Conservation (phyloP, 257 asterid genomes). For the Solanum clarkiae region DNA sequence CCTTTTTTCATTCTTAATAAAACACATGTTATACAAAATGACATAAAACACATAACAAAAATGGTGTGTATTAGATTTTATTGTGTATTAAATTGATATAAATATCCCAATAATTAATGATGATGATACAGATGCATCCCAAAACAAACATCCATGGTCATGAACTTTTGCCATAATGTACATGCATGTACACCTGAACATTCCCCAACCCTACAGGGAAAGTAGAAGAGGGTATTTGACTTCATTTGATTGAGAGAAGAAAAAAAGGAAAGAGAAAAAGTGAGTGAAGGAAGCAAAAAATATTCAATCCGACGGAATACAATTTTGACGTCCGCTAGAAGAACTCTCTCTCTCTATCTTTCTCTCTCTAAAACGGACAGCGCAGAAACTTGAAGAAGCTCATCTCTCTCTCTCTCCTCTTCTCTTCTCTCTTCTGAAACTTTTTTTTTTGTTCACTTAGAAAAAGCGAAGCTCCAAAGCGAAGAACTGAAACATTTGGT, state of each 20-base stretch:
- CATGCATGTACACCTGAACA: background rate
- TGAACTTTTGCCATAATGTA: background rate
- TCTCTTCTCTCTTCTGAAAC: background rate
- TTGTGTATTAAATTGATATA: too few relatives aligned
- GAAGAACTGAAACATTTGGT: background rate
- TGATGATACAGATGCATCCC: background rate
- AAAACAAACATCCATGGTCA: background rate
- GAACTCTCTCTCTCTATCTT: constrained; percentile 19
- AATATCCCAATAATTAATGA: too few relatives aligned
- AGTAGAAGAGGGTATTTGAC: constrained; percentile 29
- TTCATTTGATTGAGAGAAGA: constrained; percentile 4
- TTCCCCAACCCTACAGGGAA: background rate
- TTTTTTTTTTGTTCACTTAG: background rate
- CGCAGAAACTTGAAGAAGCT: constrained; percentile 4
- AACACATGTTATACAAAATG: too few relatives aligned
- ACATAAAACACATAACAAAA: too few relatives aligned
- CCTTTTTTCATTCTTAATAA: too few relatives aligned
- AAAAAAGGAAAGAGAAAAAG: background rate
- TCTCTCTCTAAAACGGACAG: background rate
- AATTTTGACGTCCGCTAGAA: constrained; percentile 36
- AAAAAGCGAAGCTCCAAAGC: background rate
- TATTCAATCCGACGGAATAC: constrained; percentile 24
- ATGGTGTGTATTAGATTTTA: too few relatives aligned
- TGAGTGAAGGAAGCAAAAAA: constrained; percentile 13
- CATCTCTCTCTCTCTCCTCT: background rate